These are phyloP conservation scores for Dendrocalamus sinicus DNA, from an alignment of 176 grass and related monocot species.

Conservation along the genomic window DNA sequence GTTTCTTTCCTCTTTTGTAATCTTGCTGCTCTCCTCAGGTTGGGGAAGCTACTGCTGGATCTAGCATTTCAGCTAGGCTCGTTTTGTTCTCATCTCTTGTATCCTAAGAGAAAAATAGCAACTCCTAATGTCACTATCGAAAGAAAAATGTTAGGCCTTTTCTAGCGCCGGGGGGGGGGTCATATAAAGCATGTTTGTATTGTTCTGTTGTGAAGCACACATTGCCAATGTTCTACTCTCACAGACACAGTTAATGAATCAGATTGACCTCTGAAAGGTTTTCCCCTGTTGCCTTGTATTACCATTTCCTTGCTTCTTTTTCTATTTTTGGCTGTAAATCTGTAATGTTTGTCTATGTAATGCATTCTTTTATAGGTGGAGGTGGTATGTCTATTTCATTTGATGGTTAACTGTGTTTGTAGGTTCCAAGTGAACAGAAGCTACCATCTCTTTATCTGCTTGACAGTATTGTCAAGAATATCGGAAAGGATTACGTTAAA, in stretches of 20 bases:
- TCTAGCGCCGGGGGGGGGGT: not conserved
- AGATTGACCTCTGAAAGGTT: not conserved
- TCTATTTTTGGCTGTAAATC: not conserved
- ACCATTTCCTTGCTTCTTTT: slow-evolving; percentile 23
- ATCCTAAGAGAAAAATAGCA: not conserved
- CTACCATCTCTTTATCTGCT: slow-evolving; percentile 94
- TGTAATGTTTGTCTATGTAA: slow-evolving; percentile 20
- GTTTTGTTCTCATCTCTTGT: not conserved
- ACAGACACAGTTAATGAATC: slow-evolving; percentile 12
- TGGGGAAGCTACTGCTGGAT: slow-evolving; percentile 4
- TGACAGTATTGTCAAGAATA: slow-evolving; percentile 99
- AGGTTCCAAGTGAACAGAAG: slow-evolving; percentile 95
- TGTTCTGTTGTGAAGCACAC: slow-evolving; percentile 13
- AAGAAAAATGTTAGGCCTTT: slow-evolving; percentile 12
- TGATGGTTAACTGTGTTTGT: slow-evolving; percentile 46
- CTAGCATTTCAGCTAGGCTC: slow-evolving; percentile 18
- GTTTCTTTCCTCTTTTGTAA: slow-evolving; percentile 33
- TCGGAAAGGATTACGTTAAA: slow-evolving; percentile 94
- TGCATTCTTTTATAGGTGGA: slow-evolving; percentile 21
- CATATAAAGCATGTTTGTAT: slow-evolving; percentile 12
- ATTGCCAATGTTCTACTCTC: slow-evolving; percentile 25
- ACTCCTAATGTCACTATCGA: not conserved
- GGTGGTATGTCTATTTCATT: slow-evolving; percentile 22
- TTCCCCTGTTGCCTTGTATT: not conserved
- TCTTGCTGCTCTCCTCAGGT: slow-evolving; percentile 1